phyloP scores from a whole-genome alignment of 2,329 filamentous ascomycete species.

The Pseudogymnoascus sp. region DNA sequence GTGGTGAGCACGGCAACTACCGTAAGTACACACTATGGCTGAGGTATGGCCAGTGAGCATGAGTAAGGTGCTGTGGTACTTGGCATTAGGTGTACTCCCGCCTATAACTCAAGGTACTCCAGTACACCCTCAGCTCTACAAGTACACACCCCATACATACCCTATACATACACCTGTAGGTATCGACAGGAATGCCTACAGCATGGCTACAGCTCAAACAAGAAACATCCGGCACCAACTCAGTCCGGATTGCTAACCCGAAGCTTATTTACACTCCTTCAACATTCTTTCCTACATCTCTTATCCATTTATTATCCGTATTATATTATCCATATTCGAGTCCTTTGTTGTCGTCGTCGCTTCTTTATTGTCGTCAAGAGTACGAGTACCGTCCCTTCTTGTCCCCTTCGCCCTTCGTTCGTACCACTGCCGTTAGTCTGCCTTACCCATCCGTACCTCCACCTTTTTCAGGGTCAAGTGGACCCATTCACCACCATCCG shows the following conservation, averaged over 20 bases:
- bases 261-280: background rate
- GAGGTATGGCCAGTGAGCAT: background rate
- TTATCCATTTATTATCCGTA: background rate
- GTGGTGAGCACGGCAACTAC: background rate
- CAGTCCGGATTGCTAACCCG: background rate
- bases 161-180: background rate
- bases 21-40: too few relatives aligned
- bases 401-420: background rate
- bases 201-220: background rate
- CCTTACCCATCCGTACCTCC: background rate
- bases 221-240: background rate
- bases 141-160: background rate
- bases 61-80: background rate
- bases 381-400: background rate
- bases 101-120: background rate
- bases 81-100: background rate
- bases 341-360: background rate
- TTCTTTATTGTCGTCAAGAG: background rate
- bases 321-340: background rate
- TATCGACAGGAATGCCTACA: too few relatives aligned
- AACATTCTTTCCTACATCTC: background rate
- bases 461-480: conserved; percentile 4
- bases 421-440: background rate
- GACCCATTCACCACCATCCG: background rate
- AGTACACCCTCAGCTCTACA: background rate